Conservation (phyloP, 75 land plant genomes). For the Cupressus sempervirens region DNA sequence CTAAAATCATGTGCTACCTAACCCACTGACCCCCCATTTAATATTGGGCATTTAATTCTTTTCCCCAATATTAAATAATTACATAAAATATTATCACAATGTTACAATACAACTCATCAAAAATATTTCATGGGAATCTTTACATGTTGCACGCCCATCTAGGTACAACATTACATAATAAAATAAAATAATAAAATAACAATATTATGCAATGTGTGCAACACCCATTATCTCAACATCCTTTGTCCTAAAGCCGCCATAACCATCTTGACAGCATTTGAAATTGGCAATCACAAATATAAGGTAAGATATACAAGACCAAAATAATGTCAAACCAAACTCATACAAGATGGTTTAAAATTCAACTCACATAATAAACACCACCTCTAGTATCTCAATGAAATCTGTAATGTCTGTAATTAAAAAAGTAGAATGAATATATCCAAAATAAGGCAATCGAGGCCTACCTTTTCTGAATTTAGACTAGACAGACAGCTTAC, state of each 20-base stretch:
- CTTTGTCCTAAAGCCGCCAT: slow-evolving; percentile 66
- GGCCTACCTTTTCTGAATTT: neutral
- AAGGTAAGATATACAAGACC: neutral
- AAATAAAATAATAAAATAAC: no score
- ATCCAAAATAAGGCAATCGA: neutral
- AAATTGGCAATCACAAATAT: slow-evolving; percentile 39
- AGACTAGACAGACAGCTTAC: neutral
- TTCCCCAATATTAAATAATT: no score
- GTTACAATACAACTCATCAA: no score
- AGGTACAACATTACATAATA: no score
- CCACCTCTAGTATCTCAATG: neutral
- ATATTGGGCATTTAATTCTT: no score
- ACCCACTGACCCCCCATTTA: no score
- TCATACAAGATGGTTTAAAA: neutral
- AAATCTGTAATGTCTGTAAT: neutral
- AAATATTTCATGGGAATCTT: no score
- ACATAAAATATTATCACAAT: no score
- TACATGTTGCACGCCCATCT: no score
- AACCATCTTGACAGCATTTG: slow-evolving; percentile 50
- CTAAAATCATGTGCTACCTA: no score
- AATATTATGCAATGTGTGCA: no score
- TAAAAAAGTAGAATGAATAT: neutral
- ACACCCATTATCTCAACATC: no score
- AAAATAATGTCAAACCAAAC: neutral
- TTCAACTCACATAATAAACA: neutral